Conservation (phyloP, 352 stramenopile species). For the Phytopythium chamaehyphon region DNA sequence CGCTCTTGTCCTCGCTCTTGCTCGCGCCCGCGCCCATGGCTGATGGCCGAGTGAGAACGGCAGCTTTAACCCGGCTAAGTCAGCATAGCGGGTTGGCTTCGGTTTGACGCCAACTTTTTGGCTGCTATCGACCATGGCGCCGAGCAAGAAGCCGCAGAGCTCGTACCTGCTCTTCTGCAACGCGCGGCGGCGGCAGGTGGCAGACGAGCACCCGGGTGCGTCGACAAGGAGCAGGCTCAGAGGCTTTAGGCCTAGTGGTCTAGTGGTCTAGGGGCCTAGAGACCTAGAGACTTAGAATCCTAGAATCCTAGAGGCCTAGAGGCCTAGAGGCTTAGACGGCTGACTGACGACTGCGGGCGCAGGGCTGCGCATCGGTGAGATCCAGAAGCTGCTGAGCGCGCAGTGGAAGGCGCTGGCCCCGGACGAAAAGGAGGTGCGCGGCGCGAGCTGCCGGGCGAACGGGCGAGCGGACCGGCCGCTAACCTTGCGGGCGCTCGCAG, state of each 20-base stretch:
- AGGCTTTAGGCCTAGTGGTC: neutral
- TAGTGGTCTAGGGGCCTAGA: no score
- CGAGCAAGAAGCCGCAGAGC: constrained; percentile 83
- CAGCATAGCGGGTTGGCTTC: no score
- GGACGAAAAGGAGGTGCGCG: constrained; percentile 74
- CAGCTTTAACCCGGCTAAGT: no score
- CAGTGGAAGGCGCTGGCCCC: constrained; percentile 86
- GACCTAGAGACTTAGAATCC: no score
- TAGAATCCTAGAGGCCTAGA: no score
- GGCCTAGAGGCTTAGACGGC: no score
- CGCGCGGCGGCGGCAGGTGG: constrained; percentile 65
- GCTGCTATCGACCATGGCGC: constrained; percentile 24
- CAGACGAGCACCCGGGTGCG: constrained; percentile 51
- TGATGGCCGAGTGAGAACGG: no score
- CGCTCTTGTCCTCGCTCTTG: constrained; percentile 34
- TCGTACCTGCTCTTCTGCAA: constrained; percentile 86
- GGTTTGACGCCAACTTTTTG: constrained; percentile 6
- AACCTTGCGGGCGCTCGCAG: constrained; percentile 9
- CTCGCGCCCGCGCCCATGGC: constrained; percentile 54
- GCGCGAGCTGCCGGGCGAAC: neutral
- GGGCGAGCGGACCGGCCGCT: neutral
- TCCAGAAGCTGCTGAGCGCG: constrained; percentile 89
- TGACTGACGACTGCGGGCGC: neutral
- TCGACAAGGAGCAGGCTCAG: neutral
- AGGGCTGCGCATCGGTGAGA: constrained; percentile 57